Evolutionary conservation across 2,329 filamentous ascomycete species (phyloP), one percentile per base, ranked within the genome.

Genomic region (Parastagonospora avenae): DNA sequence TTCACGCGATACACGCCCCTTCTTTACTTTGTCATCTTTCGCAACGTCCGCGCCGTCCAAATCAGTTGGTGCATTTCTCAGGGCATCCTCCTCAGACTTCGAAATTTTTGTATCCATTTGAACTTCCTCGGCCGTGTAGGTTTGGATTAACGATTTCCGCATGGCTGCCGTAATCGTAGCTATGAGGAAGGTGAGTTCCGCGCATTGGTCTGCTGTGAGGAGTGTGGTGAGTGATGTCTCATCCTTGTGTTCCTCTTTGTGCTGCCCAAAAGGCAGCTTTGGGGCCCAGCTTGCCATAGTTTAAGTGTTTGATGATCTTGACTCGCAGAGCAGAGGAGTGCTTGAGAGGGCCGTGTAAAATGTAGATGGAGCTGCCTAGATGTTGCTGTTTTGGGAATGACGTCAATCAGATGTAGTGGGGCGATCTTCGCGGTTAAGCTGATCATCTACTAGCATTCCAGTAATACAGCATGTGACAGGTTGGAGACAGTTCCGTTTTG

Each of bases 101-200:
- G 54, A 33, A 14, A 54, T 43, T 14, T 55, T 56, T 11, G 52
- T 10, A 15, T 63, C 57, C 8, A 42, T 19, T 8, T 55, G 42
- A 9, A 48, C n/a, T 50, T 71, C 68, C 45, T 72, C 64, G 2
- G 68, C 63, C 10, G 64, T 60, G 40, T 80, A 80, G 2, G 71
- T 74, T 42, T 76, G 73, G 7, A 75, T 59, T 30, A 80, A 72
- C 4, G 65, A 71, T 46, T 77, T 74, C 16, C 76, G 73, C 78
- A 81, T 80, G 1, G 72, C 67, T 7, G 77, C 76, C 3, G 77
- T 79, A 33, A 76, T 76, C n/a, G 75, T 77, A 5, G 76, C 77
- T 32, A 81, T 74, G 12, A 81, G 64, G 28, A 80, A 72, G 2
- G 77, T 79, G 15, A 81, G 70, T 15, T 79, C 76, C 39, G 71